A percentile compares a stretch with the other conserved stretches of the same genome.
Evolutionary conservation across 176 grass and related monocot genomes (phyloP).

Genomic region (Zoysia japonica): DNA sequence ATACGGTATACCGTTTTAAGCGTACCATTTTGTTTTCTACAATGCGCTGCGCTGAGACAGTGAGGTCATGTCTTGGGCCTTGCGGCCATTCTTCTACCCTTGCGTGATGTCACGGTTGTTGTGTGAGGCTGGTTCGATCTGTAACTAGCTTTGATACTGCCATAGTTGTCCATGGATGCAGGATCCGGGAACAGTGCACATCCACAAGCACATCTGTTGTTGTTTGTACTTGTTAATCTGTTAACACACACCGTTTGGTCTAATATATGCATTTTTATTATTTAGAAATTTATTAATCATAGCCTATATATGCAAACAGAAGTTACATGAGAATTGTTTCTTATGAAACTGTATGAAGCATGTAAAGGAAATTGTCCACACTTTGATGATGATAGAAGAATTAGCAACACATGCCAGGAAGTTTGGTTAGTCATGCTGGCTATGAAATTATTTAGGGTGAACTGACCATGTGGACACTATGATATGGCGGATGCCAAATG

Average conservation of each 20-base stretch:
- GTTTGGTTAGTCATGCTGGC: conserved; percentile 12
- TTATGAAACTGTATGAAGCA: conserved; percentile 14
- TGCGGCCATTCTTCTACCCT: not conserved
- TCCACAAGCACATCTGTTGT: not conserved
- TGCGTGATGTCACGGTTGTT: too few relatives aligned
- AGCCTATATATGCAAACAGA: not conserved
- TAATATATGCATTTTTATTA: not conserved
- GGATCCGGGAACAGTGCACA: not conserved
- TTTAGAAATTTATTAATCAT: not conserved
- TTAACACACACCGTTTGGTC: not conserved
- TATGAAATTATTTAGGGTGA: not conserved
- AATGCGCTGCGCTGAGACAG: too few relatives aligned
- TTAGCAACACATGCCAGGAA: not conserved
- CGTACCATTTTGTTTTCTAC: not conserved
- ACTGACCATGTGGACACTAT: not conserved
- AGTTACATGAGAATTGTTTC: not conserved
- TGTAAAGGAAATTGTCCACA: not conserved
- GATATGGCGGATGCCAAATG: not conserved
- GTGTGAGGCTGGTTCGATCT: not conserved
- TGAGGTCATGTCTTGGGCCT: not conserved
- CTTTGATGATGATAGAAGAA: not conserved
- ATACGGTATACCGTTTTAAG: not conserved
- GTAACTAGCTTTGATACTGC: not conserved
- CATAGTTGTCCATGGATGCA: not conserved
- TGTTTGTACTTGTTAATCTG: not conserved